Base-by-base conservation (phyloP, 2,329 filamentous ascomycete species). In the Colletotrichum spinosum region DNA sequence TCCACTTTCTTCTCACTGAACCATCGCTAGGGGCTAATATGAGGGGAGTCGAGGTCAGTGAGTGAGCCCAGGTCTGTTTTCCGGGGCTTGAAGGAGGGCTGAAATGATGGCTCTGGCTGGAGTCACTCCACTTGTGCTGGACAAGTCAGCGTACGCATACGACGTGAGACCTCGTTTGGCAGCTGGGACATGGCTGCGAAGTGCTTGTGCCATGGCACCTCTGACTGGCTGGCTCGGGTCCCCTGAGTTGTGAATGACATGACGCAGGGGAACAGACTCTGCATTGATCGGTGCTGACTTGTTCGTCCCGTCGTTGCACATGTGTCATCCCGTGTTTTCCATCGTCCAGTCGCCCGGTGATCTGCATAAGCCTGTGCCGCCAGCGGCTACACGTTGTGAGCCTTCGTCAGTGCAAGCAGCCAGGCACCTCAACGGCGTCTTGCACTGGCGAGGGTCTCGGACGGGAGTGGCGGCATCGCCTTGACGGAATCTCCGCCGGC, bases 101-200 rank as follows among this genome's bases (percentile, higher is more conserved):
- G 9, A 15, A 55, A 38, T 51, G 55, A 38, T 51, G 55, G 39
- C 41, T 34, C 45, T 34, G 53, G 55, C 55, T 60, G 55, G 55
- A 35, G 55, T 37, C 46, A 17, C 56, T 60, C 61, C 61, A 55
- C 61, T 51, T 65, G 17, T 45, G 56, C 61, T 65, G 61, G 50
- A 55, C 25, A 50, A 44, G n/a, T 37, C 48, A 48, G 55, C 55
- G 38, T 50, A 44, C n/a, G 37, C 46, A n/a, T 39, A 48, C 51
- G 45, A 42, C 25, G 58, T 45, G 33, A 17, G 25, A 25, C 25
- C 25, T 25, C 25, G 25, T 25, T 5, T 25, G 25, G 4, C 25
- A 25, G 25, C 25, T 25, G 25, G 25, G 25, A 25, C 25, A 25
- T 25, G 25, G 4, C 25, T 25, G 25, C 25, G 1, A 25, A 25